A percentile compares a stretch with the other conserved stretches of the same genome.
phyloP scores from a whole-genome alignment of 2,329 filamentous ascomycete genomes.

The Colletotrichum horii region DNA sequence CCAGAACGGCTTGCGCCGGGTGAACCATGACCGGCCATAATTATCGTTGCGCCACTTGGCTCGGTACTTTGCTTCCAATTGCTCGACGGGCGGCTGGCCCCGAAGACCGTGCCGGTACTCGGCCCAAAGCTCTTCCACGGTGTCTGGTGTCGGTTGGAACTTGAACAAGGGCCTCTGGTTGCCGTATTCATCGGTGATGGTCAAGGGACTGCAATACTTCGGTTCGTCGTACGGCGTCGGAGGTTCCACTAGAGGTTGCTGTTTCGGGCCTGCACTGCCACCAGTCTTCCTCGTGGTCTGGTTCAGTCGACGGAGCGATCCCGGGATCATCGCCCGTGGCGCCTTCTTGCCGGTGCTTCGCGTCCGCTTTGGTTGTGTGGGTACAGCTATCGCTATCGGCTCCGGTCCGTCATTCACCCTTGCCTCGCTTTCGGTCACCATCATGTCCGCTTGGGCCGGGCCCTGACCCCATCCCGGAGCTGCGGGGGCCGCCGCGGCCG shows the following conservation, averaged over 20 bases:
- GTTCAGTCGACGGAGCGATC: not conserved
- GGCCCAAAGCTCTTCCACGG: conserved; percentile 19
- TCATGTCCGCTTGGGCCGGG: not conserved
- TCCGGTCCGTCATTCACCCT: fast-evolving
- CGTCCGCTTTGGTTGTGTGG: not conserved
- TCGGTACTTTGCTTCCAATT: conserved; percentile 9
- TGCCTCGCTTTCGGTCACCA: not conserved
- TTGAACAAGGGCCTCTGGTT: not conserved
- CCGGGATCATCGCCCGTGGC: not conserved
- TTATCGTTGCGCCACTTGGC: conserved; percentile 10
- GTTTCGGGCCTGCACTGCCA: not conserved
- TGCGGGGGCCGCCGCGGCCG: not conserved
- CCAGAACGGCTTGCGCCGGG: conserved; percentile 16
- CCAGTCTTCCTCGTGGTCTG: not conserved
- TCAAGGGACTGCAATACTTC: conserved; percentile 12
- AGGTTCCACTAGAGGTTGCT: not conserved
- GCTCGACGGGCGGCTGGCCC: conserved; percentile 7
- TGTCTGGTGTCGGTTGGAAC: conserved; percentile 7
- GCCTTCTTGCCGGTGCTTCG: conserved; percentile 4
- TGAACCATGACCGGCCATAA: conserved; percentile 20
- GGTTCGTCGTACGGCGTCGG: not conserved
- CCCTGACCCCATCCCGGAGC: not conserved
- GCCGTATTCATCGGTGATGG: not conserved
- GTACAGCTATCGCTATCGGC: not conserved
- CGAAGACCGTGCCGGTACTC: conserved; percentile 14